Base-by-base conservation (phyloP, 1,284 basidiomycete species). In the Ceratorhiza oryzae-sativae region DNA sequence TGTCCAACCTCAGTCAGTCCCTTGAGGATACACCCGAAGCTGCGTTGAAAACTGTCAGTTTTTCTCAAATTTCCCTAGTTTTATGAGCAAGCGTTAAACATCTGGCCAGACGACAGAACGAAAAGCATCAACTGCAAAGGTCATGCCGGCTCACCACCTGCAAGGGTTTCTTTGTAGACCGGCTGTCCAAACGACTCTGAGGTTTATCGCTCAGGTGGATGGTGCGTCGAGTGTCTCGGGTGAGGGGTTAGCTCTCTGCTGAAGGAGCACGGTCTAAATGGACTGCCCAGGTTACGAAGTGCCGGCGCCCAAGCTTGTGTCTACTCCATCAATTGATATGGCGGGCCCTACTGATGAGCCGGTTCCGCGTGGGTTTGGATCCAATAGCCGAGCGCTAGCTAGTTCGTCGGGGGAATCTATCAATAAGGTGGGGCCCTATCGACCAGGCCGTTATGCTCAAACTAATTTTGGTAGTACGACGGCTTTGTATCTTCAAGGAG, bases 131-230 rank as follows among this genome's bases (percentile, higher is more conserved):
- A 70, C 67, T 5, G 67, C 67, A 18, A 70, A 70, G 25, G 67
- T 55, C 34, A 70, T 70, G 67, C 67, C 67, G 46, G 55, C 55
- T 3, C 67, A 70, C 20, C 67, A 70, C 42, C 41, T 59, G 39
- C 39, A 55, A 10, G 67, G 67, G 34, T 70, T 70, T 36, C 30
- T 70, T 32, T 70, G 53, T 4, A 45, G 55, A 56, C 41, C 67
- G 20, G 15, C 39, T 6, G 32, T 59, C 27, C 51, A 49, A 39
- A 70, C 67, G 2, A 46, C 42, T 42, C 20, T 70, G 55, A 70
- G 20, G n/a, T 46, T 27, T 27, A 70, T 70, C 18, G 67, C 67
- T 1, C 53, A 70, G n/a, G 67, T 70, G 12, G 67, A 70, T 58
- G 55, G 25, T 4, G 39, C 67, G 8, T 32, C 67, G 8, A 70